These are phyloP conservation scores for Termitomyces sp. DNA, from an alignment of 768 basidiomycete species.

Conservation along the genomic window DNA sequence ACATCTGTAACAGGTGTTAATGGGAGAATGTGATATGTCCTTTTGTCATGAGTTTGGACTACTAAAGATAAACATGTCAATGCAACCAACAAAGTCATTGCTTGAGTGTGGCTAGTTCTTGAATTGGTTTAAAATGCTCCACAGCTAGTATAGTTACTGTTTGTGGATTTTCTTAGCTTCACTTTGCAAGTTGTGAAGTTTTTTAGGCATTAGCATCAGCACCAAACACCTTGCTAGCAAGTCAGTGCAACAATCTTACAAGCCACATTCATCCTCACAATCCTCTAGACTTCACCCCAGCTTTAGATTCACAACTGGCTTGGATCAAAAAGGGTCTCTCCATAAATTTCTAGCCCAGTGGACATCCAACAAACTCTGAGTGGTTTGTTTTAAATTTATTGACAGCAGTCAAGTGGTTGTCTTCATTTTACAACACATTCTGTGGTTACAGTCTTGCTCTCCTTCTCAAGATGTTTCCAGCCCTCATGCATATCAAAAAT, in stretches of 20 bases:
- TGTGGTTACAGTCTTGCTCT: constrained; percentile 70
- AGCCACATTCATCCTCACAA: constrained; percentile 41
- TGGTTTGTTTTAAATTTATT: background rate
- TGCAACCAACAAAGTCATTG: constrained; percentile 60
- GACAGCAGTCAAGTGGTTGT: constrained; percentile 54
- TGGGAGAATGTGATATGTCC: too few relatives aligned
- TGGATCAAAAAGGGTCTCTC: constrained; percentile 53
- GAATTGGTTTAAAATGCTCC: constrained; percentile 67
- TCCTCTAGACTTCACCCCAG: constrained; percentile 36
- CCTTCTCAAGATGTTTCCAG: constrained; percentile 76
- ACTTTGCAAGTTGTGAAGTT: constrained; percentile 3
- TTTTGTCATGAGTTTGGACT: too few relatives aligned
- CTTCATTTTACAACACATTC: constrained; percentile 47
- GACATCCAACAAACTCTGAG: constrained; percentile 56
- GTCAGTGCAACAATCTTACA: constrained; percentile 31
- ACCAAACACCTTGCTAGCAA: constrained; percentile 31
- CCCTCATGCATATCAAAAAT: constrained; percentile 90
- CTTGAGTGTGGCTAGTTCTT: constrained; percentile 62
- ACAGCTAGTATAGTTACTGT: constrained; percentile 55
- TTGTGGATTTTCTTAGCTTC: constrained; percentile 14
- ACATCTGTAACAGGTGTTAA: too few relatives aligned
- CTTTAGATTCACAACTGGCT: constrained; percentile 39
- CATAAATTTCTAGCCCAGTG: constrained; percentile 57
- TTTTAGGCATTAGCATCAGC: constrained; percentile 44
- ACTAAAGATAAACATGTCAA: constrained; percentile 46